A percentile compares a stretch with the other conserved stretches of the same genome.
phyloP scores from a whole-genome alignment of 768 basidiomycete species.

The Boletus rufocinnamomeus region DNA sequence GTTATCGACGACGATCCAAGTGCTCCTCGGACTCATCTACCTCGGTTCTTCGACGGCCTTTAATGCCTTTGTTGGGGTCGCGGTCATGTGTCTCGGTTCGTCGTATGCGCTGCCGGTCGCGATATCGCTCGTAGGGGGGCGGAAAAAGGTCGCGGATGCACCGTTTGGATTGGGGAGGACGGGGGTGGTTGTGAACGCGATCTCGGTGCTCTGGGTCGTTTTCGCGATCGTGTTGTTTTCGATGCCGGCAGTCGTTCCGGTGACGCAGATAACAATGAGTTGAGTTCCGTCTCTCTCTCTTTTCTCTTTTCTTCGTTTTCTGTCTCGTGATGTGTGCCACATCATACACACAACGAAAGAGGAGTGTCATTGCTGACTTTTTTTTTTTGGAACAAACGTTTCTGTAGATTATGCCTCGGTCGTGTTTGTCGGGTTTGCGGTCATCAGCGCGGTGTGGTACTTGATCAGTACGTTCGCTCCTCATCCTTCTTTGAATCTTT shows the following conservation, averaged over 20 bases:
- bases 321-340: neutral
- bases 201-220: constrained; percentile 58
- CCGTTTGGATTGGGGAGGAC: constrained; percentile 50
- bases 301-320: neutral
- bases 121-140: constrained; percentile 48
- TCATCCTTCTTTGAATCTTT: neutral
- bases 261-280: constrained; percentile 52
- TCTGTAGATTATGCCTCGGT: constrained; percentile 64
- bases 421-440: constrained; percentile 63
- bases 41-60: constrained; percentile 65
- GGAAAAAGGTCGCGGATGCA: constrained; percentile 48
- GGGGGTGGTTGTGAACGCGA: constrained; percentile 48
- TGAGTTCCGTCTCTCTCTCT: neutral
- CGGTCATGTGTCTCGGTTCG: constrained; percentile 65
- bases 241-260: constrained; percentile 65
- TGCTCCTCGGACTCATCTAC: constrained; percentile 62
- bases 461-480: constrained; percentile 45
- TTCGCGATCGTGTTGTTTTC: constrained; percentile 69
- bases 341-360: no score
- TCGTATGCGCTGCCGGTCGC: constrained; percentile 65
- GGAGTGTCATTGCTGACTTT: neutral
- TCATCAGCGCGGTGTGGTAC: constrained; percentile 64
- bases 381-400: neutral
- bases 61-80: constrained; percentile 68
- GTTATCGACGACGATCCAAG: constrained; percentile 57